phyloP scores from a whole-genome alignment of 2,329 filamentous ascomycete genomes.

The Malbranchea zuffiana region DNA sequence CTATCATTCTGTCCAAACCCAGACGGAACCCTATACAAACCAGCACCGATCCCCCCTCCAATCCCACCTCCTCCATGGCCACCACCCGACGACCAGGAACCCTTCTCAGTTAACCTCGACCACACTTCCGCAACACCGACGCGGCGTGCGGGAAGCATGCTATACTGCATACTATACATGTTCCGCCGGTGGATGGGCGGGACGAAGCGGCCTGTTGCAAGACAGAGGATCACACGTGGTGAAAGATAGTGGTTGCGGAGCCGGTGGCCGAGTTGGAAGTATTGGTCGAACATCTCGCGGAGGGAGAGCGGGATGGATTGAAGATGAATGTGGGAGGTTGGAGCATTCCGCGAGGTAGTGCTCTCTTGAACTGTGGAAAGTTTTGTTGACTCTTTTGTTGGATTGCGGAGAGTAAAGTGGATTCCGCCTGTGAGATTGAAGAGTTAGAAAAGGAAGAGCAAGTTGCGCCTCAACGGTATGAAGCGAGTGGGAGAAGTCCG shows the following conservation, averaged over 20 bases:
- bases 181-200: conserved; percentile 91
- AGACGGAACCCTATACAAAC: conserved; percentile 24
- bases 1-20: conserved; percentile 4
- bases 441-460: conserved; percentile 10
- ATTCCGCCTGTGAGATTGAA: conserved; percentile 54
- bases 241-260: conserved; percentile 94
- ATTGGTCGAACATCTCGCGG: conserved; percentile 92
- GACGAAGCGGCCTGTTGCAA: conserved; percentile 83
- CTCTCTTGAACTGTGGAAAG: conserved; percentile 31
- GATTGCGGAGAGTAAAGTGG: conserved; percentile 77
- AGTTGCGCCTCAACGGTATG: background rate
- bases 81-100: conserved; percentile 19
- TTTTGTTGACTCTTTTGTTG: conserved; percentile 31
- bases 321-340: conserved; percentile 73
- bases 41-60: conserved; percentile 19
- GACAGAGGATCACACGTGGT: conserved; percentile 73
- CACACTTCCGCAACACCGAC: conserved; percentile 79
- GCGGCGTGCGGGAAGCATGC: conserved; percentile 79
- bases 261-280: conserved; percentile 85
- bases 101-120: conserved; percentile 52
- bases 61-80: conserved; percentile 20
- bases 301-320: conserved; percentile 86
- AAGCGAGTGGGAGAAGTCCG: conserved; percentile 13
- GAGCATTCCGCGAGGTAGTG: no score
- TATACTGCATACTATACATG: conserved; percentile 92